Conservation (phyloP, 768 basidiomycete genomes). For the Panaeolus cyanescens region DNA sequence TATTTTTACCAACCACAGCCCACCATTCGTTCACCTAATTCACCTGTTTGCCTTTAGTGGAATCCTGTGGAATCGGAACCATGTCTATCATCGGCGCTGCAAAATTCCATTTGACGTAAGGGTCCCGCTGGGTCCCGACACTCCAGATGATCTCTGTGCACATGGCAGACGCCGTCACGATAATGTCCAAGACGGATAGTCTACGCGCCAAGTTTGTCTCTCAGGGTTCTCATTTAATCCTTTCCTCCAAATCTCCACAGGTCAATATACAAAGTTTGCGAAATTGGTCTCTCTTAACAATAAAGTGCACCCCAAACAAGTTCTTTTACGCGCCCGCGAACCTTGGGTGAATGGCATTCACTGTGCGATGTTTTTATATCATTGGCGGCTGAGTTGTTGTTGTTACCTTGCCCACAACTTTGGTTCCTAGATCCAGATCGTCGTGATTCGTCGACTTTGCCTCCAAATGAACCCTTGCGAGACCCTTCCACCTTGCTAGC, state of each 20-base stretch:
- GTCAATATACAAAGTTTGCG: neutral
- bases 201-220: neutral
- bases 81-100: neutral
- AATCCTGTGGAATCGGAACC: neutral
- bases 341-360: neutral
- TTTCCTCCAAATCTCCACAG: neutral
- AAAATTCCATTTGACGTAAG: slow-evolving; percentile 1
- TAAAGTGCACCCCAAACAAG: neutral
- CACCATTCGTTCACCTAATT: neutral
- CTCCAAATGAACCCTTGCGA: neutral
- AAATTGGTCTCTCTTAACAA: neutral
- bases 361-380: neutral
- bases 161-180: neutral
- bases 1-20: neutral
- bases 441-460: neutral
- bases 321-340: neutral
- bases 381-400: neutral
- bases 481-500: neutral
- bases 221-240: neutral
- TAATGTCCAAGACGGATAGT: neutral
- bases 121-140: neutral
- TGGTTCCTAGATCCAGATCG: slow-evolving; percentile 5
- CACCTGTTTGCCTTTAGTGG: slow-evolving; percentile 1
- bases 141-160: neutral
- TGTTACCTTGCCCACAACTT: slow-evolving; percentile 29